phyloP scores from a whole-genome alignment of 768 basidiomycete species.

The Lyophyllum decastes region DNA sequence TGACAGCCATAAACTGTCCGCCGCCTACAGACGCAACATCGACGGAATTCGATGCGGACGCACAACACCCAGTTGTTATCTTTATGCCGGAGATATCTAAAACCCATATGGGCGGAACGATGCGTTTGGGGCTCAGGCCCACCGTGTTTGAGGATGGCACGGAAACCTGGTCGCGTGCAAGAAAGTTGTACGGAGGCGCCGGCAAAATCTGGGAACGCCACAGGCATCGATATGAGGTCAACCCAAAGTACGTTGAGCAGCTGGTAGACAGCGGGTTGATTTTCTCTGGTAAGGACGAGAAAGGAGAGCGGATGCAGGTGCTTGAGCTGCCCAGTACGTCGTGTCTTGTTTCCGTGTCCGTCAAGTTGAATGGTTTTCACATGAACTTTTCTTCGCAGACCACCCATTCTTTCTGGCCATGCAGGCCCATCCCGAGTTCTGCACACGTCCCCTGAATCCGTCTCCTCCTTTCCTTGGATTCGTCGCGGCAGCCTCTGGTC shows the following conservation, averaged over 20 bases:
- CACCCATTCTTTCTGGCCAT: slow-evolving; percentile 94
- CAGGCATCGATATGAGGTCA: slow-evolving; percentile 94
- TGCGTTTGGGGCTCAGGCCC: slow-evolving; percentile 97
- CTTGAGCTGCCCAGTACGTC: slow-evolving; percentile 80
- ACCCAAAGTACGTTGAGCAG: slow-evolving; percentile 79
- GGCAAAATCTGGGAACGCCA: slow-evolving; percentile 94
- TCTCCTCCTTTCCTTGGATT: slow-evolving; percentile 97
- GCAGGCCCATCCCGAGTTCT: slow-evolving; percentile 98
- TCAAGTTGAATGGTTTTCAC: too few species aligned
- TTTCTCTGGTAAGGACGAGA: slow-evolving; percentile 89
- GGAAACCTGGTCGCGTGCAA: slow-evolving; percentile 68
- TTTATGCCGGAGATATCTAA: slow-evolving; percentile 99
- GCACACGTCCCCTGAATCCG: slow-evolving; percentile 95
- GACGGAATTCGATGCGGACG: slow-evolving; percentile 68
- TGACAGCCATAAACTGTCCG: slow-evolving; percentile 1
- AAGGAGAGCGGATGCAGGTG: slow-evolving; percentile 96
- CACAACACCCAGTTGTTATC: slow-evolving; percentile 75
- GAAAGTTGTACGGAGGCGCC: slow-evolving; percentile 82
- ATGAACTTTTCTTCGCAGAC: slow-evolving; percentile 54
- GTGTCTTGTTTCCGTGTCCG: not conserved
- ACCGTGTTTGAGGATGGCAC: slow-evolving; percentile 81
- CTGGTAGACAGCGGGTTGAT: slow-evolving; percentile 64
- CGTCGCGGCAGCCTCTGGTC: slow-evolving; percentile 72
- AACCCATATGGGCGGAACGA: slow-evolving; percentile 99
- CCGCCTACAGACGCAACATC: slow-evolving; percentile 73